Base-by-base conservation (phyloP, 495 filamentous ascomycete genomes). In the Trichocladium antarcticum region DNA sequence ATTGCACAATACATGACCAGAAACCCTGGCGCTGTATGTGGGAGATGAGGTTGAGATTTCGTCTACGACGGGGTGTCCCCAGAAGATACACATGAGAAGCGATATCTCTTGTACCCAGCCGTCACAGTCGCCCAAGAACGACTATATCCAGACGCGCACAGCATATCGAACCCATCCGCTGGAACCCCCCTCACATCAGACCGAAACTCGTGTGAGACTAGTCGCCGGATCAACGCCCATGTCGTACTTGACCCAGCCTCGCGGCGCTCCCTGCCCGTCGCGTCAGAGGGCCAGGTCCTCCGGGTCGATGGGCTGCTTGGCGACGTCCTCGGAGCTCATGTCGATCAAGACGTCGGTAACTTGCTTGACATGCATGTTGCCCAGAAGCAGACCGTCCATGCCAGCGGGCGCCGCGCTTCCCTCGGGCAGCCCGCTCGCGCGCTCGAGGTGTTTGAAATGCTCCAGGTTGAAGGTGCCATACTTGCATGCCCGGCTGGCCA, bases 401-500 rank as follows among this genome's bases (percentile, higher is more conserved):
- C 5, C 7, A 17, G 14, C 19, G 1, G 27, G 15, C n/a, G 24
- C 38, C 11, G 17, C 1, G 47, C 0, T 5, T 1, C 28, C 42
- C 27, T 56, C 43, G 32, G 27, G 32, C 4, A n/a, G n/a, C n/a
- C n/a, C n/a, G n/a, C n/a, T n/a, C n/a, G n/a, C n/a, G n/a, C 31
- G 21, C 14, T 49, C 45, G 19, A 55, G 5, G 3, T 48, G 36
- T 10, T 45, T 20, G 17, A 57, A 55, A 5, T 37, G 3, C 21
- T 51, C 42, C 1, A 24, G 36, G 7, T 1, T 36, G 20, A 36
- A 56, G 8, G 42, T 51, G 6, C 54, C 57, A 0, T 35, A 55
- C 35, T 44, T 50, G 32, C 36, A 3, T 0, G 49, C 56, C 1
- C 45, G 51, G 12, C 20, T n/a, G 37, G 50, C 47, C 35, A 59